Conservation (phyloP, 805 yeast species). For the Starmerella riodocensis region DNA sequence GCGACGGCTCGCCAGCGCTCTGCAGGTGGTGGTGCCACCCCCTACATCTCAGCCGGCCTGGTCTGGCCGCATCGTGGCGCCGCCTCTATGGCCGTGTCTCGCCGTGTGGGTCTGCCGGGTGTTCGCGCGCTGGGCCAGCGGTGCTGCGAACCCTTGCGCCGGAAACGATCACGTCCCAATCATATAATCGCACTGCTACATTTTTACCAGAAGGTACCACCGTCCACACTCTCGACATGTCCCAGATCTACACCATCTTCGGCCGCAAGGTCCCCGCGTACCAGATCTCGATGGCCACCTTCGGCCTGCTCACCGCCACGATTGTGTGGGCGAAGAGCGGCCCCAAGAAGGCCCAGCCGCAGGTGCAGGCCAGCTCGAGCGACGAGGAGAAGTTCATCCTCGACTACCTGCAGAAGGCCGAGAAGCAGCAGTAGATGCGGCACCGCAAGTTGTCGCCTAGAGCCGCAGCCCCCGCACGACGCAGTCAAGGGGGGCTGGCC, state of each 20-base stretch:
- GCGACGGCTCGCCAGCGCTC: no score
- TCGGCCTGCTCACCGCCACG: conserved; percentile 51
- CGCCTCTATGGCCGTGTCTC: no score
- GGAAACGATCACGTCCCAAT: neutral
- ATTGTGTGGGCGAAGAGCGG: conserved; percentile 64
- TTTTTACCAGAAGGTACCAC: neutral
- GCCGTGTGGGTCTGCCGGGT: no score
- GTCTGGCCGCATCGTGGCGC: no score
- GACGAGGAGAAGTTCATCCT: conserved; percentile 80
- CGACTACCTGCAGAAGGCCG: conserved; percentile 48
- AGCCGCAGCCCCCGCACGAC: no score
- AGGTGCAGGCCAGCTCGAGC: conserved; percentile 61
- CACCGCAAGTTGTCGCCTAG: no score
- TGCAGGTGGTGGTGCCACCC: no score
- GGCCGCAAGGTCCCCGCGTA: conserved; percentile 80
- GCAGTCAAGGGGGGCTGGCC: neutral
- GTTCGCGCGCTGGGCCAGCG: no score
- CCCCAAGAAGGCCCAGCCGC: conserved; percentile 39
- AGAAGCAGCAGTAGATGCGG: conserved; percentile 19
- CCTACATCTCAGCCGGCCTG: no score
- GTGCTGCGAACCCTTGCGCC: no score
- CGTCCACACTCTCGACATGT: conserved; percentile 4
- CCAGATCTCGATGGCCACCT: conserved; percentile 72
- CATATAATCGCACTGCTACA: neutral
- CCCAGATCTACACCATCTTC: conserved; percentile 46